These are phyloP conservation scores for Aspergillus alliaceus DNA, from an alignment of 2,329 filamentous ascomycete genomes.

Conservation along the genomic window DNA sequence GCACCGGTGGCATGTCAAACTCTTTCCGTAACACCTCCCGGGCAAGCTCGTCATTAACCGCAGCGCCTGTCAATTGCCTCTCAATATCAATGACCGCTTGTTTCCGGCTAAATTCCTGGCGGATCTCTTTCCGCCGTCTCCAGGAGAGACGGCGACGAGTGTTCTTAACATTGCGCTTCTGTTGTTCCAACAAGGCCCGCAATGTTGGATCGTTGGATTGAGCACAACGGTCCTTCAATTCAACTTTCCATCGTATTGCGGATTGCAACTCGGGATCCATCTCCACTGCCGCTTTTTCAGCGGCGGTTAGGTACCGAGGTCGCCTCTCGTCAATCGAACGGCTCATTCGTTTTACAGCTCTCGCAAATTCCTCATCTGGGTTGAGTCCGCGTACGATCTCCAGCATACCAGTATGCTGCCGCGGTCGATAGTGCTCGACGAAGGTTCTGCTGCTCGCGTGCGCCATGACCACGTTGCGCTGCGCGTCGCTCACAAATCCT, in stretches of 20 bases:
- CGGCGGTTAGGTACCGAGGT: conserved; percentile 18
- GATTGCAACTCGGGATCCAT: conserved; percentile 16
- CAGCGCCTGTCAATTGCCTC: conserved; percentile 9
- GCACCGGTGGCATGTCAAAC: too few relatives aligned
- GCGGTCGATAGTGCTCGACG: conserved; percentile 22
- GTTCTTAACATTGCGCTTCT: conserved; percentile 15
- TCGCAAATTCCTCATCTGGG: conserved; percentile 14
- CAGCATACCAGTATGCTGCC: conserved; percentile 17
- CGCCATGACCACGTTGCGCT: conserved; percentile 23
- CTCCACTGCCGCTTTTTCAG: conserved; percentile 14
- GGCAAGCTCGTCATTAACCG: conserved; percentile 7
- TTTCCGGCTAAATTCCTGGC: conserved; percentile 13
- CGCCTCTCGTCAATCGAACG: conserved; percentile 19
- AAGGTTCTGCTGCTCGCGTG: conserved; percentile 23
- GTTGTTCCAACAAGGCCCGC: conserved; percentile 6
- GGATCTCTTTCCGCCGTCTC: conserved; percentile 8
- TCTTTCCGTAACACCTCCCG: conserved; percentile 12
- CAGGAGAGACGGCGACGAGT: conserved; percentile 9
- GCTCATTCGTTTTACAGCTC: conserved; percentile 18
- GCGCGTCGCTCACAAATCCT: conserved; percentile 23
- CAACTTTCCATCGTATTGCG: conserved; percentile 7
- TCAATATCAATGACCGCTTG: conserved; percentile 20
- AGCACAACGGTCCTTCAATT: conserved; percentile 8
- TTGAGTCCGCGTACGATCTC: conserved; percentile 21
- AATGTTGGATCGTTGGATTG: conserved; percentile 6